Percentiles rank a stretch among this genome's conserved stretches.
Evolutionary conservation across 805 yeast species (phyloP).

Genomic region (Starmerella sp.): DNA sequence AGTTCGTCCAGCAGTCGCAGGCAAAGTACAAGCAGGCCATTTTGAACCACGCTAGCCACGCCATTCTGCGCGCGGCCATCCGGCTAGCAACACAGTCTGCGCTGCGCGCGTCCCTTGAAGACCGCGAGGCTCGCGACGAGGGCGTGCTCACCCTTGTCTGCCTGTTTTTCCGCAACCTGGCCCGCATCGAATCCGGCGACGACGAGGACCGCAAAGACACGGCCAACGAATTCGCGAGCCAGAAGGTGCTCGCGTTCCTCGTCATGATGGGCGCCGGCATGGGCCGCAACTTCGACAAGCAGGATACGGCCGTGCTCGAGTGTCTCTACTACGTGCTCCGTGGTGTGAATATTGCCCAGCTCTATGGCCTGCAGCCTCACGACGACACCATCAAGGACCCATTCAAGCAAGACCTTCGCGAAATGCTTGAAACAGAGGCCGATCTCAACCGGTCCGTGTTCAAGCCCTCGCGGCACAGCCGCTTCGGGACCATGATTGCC

Average conservation of each 20-base stretch:
- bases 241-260: slow-evolving; percentile 61
- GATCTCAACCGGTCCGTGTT: slow-evolving; percentile 37
- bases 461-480: slow-evolving; percentile 64
- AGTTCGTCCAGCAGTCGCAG: slow-evolving; percentile 57
- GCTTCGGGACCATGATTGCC: slow-evolving; percentile 80
- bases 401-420: slow-evolving; percentile 25
- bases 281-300: slow-evolving; percentile 50
- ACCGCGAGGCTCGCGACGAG: slow-evolving; percentile 60
- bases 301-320: slow-evolving; percentile 58
- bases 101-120: slow-evolving; percentile 39
- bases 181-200: slow-evolving; percentile 63
- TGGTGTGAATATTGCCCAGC: slow-evolving; percentile 38
- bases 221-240: slow-evolving; percentile 47
- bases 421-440: slow-evolving; percentile 50
- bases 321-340: slow-evolving; percentile 51
- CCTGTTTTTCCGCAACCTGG: slow-evolving; percentile 64
- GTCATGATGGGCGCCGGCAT: slow-evolving; percentile 60
- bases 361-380: slow-evolving; percentile 2
- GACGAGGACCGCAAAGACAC: slow-evolving; percentile 60
- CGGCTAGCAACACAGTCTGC: slow-evolving; percentile 38
- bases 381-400: slow-evolving; percentile 16
- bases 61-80: slow-evolving; percentile 55
- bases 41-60: slow-evolving; percentile 46
- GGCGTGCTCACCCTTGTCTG: slow-evolving; percentile 61
- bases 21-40: slow-evolving; percentile 58